Percentiles rank a stretch among this genome's conserved stretches.
phyloP scores from a whole-genome alignment of 768 basidiomycete species.

The Candolleomyces eurysporus region DNA sequence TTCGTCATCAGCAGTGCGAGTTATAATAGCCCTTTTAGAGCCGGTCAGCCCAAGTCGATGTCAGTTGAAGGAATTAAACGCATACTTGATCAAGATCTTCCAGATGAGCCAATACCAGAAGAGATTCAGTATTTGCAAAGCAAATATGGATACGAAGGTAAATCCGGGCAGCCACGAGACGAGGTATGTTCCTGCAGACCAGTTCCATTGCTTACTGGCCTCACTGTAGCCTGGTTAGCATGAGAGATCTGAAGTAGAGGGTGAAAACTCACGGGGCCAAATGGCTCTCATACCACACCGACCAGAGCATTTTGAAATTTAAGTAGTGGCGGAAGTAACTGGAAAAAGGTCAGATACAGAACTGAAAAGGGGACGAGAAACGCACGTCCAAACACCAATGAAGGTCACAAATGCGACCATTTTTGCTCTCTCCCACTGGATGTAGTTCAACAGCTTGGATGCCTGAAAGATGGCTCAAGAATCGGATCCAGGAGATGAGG shows the following conservation, averaged over 20 bases:
- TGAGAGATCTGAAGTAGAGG: not conserved
- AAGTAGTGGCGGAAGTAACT: slow-evolving; percentile 95
- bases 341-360: not conserved
- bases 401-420: slow-evolving; percentile 62
- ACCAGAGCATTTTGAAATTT: slow-evolving; percentile 83
- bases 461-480: slow-evolving; percentile 39
- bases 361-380: slow-evolving; percentile 13
- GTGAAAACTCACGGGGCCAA: slow-evolving; percentile 62
- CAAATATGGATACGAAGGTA: slow-evolving; percentile 68
- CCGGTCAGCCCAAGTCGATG: too few species aligned
- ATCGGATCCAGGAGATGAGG: not conserved
- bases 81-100: slow-evolving; percentile 70
- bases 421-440: slow-evolving; percentile 65
- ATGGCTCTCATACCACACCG: slow-evolving; percentile 78
- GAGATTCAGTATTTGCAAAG: slow-evolving; percentile 81
- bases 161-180: slow-evolving; percentile 79
- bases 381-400: slow-evolving; percentile 78
- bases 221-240: slow-evolving; percentile 36
- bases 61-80: too few species aligned
- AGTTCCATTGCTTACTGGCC: slow-evolving; percentile 54
- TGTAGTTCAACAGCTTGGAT: slow-evolving; percentile 87
- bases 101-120: slow-evolving; percentile 92
- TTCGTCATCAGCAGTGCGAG: too few species aligned
- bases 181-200: slow-evolving; percentile 66
- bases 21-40: too few species aligned